These are phyloP conservation scores for Psilocybe cubensis DNA, from an alignment of 768 basidiomycete genomes.

Conservation along the genomic window DNA sequence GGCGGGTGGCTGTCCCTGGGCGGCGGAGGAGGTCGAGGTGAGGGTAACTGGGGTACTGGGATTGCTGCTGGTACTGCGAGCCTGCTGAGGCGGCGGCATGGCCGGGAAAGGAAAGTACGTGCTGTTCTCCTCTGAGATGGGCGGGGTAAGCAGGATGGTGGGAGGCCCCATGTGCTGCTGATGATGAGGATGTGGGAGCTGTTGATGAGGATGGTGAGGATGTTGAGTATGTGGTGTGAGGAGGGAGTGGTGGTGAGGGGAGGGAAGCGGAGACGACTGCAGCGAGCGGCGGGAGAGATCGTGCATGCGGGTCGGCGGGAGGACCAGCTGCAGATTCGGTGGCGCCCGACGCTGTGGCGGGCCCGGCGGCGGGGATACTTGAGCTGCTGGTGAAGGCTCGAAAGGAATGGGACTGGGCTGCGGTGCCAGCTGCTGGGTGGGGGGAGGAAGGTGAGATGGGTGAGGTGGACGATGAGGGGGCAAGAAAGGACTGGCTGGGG, in stretches of 20 bases:
- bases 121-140: constrained; percentile 46
- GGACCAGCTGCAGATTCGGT: neutral
- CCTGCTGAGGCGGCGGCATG: neutral
- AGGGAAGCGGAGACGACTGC: constrained; percentile 77
- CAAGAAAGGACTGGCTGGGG: constrained; percentile 83
- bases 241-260: constrained; percentile 38
- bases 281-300: constrained; percentile 73
- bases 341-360: neutral
- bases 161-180: too few species aligned
- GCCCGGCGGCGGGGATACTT: neutral
- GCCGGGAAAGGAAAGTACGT: constrained; percentile 61
- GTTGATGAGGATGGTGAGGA: constrained; percentile 37
- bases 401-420: constrained; percentile 68
- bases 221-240: constrained; percentile 3
- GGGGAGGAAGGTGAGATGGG: constrained; percentile 18
- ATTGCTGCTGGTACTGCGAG: neutral
- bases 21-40: constrained; percentile 61
- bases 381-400: constrained; percentile 30
- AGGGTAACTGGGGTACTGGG: constrained; percentile 19
- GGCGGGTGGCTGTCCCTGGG: constrained; percentile 63
- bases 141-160: too few species aligned
- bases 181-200: constrained; percentile 31
- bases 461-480: constrained; percentile 23
- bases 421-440: constrained; percentile 34
- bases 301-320: constrained; percentile 19